phyloP scores from a whole-genome alignment of 2,329 filamentous ascomycete species.

The Aureobasidium pullulans region DNA sequence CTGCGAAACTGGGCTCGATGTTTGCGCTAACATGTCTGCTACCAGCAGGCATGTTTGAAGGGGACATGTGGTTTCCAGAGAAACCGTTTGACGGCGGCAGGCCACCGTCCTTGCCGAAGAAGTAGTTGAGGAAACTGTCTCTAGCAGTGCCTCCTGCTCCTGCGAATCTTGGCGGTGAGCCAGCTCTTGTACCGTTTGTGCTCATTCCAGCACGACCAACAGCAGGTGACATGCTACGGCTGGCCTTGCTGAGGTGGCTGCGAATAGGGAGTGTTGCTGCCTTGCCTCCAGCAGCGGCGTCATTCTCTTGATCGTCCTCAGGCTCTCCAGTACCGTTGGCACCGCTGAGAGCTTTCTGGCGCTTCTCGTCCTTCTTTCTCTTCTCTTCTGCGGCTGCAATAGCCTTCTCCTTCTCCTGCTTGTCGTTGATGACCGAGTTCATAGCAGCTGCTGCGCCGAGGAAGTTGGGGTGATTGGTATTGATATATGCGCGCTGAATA shows the following conservation, averaged over 20 bases:
- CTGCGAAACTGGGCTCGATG: slow-evolving; percentile 72
- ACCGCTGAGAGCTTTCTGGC: slow-evolving; percentile 71
- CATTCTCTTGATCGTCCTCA: slow-evolving; percentile 53
- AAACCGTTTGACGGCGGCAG: slow-evolving; percentile 28
- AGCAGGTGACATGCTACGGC: slow-evolving; percentile 76
- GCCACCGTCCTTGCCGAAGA: slow-evolving; percentile 89
- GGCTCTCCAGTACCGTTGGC: slow-evolving; percentile 65
- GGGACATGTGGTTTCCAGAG: slow-evolving; percentile 17
- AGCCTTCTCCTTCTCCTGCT: slow-evolving; percentile 89
- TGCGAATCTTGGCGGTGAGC: slow-evolving; percentile 53
- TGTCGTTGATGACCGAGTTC: slow-evolving; percentile 91
- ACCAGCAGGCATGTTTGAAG: slow-evolving; percentile 27
- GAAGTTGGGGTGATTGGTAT: slow-evolving; percentile 99
- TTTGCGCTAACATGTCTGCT: slow-evolving; percentile 69
- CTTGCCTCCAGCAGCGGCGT: slow-evolving; percentile 45
- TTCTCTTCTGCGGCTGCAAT: slow-evolving; percentile 72
- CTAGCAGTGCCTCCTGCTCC: slow-evolving; percentile 57
- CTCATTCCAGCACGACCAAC: slow-evolving; percentile 46
- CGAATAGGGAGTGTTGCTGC: slow-evolving; percentile 48
- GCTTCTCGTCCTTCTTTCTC: slow-evolving; percentile 73
- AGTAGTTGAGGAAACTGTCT: slow-evolving; percentile 96
- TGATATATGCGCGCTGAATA: slow-evolving; percentile 97
- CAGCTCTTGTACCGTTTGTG: slow-evolving; percentile 54
- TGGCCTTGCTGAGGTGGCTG: slow-evolving; percentile 52
- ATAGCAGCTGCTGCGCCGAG: slow-evolving; percentile 93